A percentile compares a stretch with the other conserved stretches of the same genome.
Evolutionary conservation across 2,329 filamentous ascomycete genomes (phyloP).

Genomic region (Berkeleyomyces rouxiae): DNA sequence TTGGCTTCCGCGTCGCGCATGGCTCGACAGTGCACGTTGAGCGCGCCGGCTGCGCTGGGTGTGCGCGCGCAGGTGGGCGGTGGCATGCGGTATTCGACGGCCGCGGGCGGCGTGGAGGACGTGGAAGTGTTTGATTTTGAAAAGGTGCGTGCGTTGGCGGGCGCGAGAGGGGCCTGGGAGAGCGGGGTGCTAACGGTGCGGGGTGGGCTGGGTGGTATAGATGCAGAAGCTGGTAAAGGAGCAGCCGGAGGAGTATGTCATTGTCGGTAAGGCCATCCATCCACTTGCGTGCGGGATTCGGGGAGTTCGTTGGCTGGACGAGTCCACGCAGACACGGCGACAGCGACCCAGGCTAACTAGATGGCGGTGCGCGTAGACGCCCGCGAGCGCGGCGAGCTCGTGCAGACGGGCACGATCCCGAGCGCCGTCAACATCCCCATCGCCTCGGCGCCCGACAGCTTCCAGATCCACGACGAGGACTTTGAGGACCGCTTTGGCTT

Average conservation of each 20-base stretch:
- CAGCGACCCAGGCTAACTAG: neutral
- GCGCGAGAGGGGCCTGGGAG: neutral
- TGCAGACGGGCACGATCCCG: conserved; percentile 55
- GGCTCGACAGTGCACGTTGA: too few species aligned
- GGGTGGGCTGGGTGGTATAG: neutral
- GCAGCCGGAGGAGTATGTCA: conserved; percentile 9
- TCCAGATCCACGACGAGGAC: conserved; percentile 59
- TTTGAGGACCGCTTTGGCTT: conserved; percentile 76
- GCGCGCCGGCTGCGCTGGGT: too few species aligned
- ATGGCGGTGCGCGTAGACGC: conserved; percentile 33
- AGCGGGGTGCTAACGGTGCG: neutral
- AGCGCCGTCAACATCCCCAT: conserved; percentile 71
- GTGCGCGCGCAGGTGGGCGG: too few species aligned
- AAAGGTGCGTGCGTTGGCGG: neutral
- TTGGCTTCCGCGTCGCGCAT: too few species aligned
- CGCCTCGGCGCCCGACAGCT: conserved; percentile 56
- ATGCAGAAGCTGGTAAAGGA: conserved; percentile 6
- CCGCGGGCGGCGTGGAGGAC: neutral
- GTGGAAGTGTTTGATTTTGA: conserved; percentile 12
- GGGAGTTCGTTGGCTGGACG: too few species aligned
- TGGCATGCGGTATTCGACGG: neutral
- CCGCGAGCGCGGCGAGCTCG: conserved; percentile 54
- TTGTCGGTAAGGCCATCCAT: conserved; percentile 9
- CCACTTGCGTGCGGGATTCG: neutral
- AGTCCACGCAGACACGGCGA: too few species aligned